phyloP scores from a whole-genome alignment of 805 yeast genomes.

The Myxozyma nipponensis region DNA sequence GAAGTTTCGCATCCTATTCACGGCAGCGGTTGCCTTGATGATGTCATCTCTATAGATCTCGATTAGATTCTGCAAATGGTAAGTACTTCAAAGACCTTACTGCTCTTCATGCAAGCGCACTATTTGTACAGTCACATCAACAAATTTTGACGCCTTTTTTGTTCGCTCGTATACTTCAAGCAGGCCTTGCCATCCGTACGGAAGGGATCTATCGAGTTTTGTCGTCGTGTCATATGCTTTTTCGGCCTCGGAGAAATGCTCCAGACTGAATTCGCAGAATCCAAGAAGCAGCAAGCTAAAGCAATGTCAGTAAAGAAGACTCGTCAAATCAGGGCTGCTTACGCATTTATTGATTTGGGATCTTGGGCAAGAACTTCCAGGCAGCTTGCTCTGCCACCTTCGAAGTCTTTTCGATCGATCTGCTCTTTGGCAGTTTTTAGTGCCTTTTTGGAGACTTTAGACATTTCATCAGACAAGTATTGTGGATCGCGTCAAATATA shows the following conservation, averaged over 20 bases:
- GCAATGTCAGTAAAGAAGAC: conserved; percentile 2
- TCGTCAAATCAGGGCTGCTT: conserved; percentile 36
- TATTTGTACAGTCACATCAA: conserved; percentile 28
- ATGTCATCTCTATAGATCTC: conserved; percentile 24
- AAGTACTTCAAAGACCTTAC: conserved; percentile 7
- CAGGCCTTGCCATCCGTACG: conserved; percentile 81
- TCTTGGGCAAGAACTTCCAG: conserved; percentile 56
- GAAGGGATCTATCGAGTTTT: conserved; percentile 43
- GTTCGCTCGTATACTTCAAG: conserved; percentile 34
- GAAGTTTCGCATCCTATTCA: conserved; percentile 24
- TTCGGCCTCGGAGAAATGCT: conserved; percentile 46
- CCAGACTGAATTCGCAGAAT: conserved; percentile 26
- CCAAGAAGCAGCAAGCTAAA: conserved; percentile 23
- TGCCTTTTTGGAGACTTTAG: conserved; percentile 5
- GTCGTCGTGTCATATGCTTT: conserved; percentile 45
- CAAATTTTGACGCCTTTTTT: conserved; percentile 24
- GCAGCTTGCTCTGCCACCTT: conserved; percentile 55
- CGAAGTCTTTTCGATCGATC: conserved; percentile 51
- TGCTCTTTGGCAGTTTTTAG: conserved; percentile 32
- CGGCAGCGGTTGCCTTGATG: conserved; percentile 28
- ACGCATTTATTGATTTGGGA: conserved; percentile 58
- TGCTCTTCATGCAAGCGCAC: conserved; percentile 23
- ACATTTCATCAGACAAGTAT: conserved; percentile 4
- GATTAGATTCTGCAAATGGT: neutral
- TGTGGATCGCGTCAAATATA: neutral